A percentile compares a stretch with the other conserved stretches of the same genome.
Conservation (phyloP, 2,329 filamentous ascomycete species). For the Epichloe sylvatica region DNA sequence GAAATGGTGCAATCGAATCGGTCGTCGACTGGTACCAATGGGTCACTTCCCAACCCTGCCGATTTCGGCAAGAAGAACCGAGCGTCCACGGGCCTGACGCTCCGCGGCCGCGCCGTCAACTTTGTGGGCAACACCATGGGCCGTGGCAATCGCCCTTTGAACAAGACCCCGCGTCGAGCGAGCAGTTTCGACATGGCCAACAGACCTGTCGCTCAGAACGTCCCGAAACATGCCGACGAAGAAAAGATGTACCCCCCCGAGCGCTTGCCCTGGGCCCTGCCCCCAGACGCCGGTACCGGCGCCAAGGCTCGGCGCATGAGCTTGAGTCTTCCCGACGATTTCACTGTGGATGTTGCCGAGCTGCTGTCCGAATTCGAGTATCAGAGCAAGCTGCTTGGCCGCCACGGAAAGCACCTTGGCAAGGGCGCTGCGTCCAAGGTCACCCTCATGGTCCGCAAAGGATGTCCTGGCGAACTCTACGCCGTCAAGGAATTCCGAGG, state of each 20-base stretch:
- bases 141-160: slow-evolving; percentile 11
- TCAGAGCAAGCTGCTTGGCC: slow-evolving; percentile 54
- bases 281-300: slow-evolving; percentile 57
- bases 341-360: slow-evolving; percentile 55
- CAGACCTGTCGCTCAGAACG: slow-evolving; percentile 13
- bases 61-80: slow-evolving; percentile 39
- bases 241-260: slow-evolving; percentile 23
- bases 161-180: slow-evolving; percentile 22
- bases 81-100: slow-evolving; percentile 34
- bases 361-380: slow-evolving; percentile 55
- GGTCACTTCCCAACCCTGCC: slow-evolving; percentile 26
- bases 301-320: slow-evolving; percentile 70
- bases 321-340: slow-evolving; percentile 58
- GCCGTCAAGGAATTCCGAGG: slow-evolving; percentile 81
- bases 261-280: slow-evolving; percentile 42
- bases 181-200: slow-evolving; percentile 34
- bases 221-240: slow-evolving; percentile 10
- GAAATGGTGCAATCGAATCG: slow-evolving; percentile 24
- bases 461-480: slow-evolving; percentile 49
- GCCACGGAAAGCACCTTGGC: slow-evolving; percentile 61
- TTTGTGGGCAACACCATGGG: slow-evolving; percentile 25
- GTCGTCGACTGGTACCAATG: slow-evolving; percentile 10
- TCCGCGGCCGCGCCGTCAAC: slow-evolving; percentile 35
- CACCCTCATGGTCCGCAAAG: slow-evolving; percentile 63
- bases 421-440: slow-evolving; percentile 76